Conservation (phyloP, 371 early-diverging fungal species). For the Circinella umbellata region DNA sequence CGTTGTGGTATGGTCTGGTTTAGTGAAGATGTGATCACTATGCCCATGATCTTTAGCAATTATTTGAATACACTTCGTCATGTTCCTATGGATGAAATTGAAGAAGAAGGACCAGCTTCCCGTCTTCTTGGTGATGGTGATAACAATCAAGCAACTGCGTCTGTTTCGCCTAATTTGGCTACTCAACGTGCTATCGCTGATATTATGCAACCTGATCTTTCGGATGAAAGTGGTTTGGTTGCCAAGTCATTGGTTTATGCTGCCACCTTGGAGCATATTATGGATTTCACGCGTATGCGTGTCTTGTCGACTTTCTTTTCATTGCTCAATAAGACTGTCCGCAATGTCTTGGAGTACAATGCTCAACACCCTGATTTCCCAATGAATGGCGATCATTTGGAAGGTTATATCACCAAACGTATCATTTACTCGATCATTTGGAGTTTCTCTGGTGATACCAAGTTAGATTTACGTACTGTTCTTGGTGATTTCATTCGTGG, state of each 20-base stretch:
- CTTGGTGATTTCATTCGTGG: constrained; percentile 87
- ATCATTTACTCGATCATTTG: constrained; percentile 88
- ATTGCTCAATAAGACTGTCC: constrained; percentile 87
- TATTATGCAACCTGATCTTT: constrained; percentile 75
- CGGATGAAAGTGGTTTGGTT: constrained; percentile 75
- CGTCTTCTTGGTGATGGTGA: constrained; percentile 47
- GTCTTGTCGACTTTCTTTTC: constrained; percentile 90
- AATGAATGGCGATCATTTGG: constrained; percentile 77
- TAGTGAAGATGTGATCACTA: constrained; percentile 87
- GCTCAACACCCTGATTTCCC: constrained; percentile 92
- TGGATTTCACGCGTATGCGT: constrained; percentile 94
- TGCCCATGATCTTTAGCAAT: constrained; percentile 81
- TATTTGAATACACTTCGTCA: constrained; percentile 84
- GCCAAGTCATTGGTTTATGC: constrained; percentile 76
- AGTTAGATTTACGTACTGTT: constrained; percentile 73
- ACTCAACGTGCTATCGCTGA: constrained; percentile 81
- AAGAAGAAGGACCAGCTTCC: constrained; percentile 62
- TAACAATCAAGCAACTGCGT: constrained; percentile 40
- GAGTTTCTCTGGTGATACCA: constrained; percentile 95
- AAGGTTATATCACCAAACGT: constrained; percentile 81
- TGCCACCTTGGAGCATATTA: constrained; percentile 85
- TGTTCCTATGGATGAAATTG: constrained; percentile 84
- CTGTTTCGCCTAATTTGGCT: constrained; percentile 64
- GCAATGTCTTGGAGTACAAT: constrained; percentile 89
- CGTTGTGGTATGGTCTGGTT: constrained; percentile 99